These are phyloP conservation scores for Annulohypoxylon truncatum DNA, from an alignment of 2,329 filamentous ascomycete genomes.

Conservation along the genomic window DNA sequence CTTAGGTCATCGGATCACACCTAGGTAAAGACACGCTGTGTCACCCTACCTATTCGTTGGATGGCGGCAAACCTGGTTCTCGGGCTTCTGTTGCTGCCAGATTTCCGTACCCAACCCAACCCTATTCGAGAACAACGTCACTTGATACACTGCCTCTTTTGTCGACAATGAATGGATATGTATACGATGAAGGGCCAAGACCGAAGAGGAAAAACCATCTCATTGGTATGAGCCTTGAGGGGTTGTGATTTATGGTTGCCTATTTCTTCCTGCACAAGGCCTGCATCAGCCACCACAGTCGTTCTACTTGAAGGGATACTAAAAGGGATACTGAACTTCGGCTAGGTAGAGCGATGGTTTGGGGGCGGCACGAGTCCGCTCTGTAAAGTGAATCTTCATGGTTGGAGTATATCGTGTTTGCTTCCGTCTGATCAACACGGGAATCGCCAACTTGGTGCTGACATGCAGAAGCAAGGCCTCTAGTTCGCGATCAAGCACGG, in stretches of 20 bases:
- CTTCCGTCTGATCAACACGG: constrained; percentile 4
- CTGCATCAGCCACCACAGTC: constrained; percentile 24
- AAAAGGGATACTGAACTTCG: no score
- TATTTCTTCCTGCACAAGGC: background rate
- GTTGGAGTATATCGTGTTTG: background rate
- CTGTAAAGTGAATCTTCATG: background rate
- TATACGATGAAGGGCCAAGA: background rate
- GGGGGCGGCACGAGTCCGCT: background rate
- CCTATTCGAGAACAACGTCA: background rate
- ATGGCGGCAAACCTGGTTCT: background rate
- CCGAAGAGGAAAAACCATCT: background rate
- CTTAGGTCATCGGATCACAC: constrained; percentile 11
- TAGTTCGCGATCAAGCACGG: background rate
- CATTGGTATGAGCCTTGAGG: background rate
- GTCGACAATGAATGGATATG: background rate
- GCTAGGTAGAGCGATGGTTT: background rate
- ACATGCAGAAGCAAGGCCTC: background rate
- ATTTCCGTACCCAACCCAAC: background rate
- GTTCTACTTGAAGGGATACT: background rate
- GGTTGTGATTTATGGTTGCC: background rate
- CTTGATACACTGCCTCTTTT: constrained; percentile 9
- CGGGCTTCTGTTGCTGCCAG: background rate
- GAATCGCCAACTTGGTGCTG: background rate
- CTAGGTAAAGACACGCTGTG: constrained; percentile 3
- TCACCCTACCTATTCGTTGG: background rate